Evolutionary conservation across 768 basidiomycete species (phyloP).

Genomic region (Jaapia argillacea): DNA sequence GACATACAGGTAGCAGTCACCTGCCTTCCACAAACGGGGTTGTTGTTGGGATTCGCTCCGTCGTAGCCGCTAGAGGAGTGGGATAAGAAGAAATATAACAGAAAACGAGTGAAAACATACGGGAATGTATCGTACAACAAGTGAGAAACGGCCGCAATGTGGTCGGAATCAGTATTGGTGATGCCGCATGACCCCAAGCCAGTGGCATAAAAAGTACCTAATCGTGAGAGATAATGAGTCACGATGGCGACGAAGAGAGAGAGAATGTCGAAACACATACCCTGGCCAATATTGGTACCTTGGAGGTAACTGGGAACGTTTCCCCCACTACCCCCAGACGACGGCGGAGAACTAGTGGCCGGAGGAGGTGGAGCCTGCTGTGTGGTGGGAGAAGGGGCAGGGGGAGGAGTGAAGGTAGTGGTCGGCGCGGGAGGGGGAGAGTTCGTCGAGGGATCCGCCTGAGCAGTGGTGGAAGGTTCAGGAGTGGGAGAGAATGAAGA

Average conservation of each 20-base stretch:
- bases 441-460: background rate
- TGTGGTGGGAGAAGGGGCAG: conserved; percentile 9
- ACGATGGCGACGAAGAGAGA: conserved; percentile 2
- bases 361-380: conserved; percentile 4
- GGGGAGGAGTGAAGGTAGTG: conserved; percentile 10
- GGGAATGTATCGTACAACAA: conserved; percentile 49
- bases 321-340: conserved; percentile 4
- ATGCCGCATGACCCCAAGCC: conserved; percentile 61
- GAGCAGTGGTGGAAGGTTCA: background rate
- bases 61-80: conserved; percentile 36
- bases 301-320: conserved; percentile 28
- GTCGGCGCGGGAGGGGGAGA: conserved; percentile 3
- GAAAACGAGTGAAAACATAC: conserved; percentile 24
- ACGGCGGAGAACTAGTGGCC: conserved; percentile 5
- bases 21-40: conserved; percentile 57
- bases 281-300: conserved; percentile 43
- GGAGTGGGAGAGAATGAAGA: no score
- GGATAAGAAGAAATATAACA: background rate
- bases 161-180: conserved; percentile 37
- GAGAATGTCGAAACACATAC: conserved; percentile 12
- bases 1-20: conserved; percentile 39
- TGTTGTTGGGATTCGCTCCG: conserved; percentile 57
- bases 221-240: background rate
- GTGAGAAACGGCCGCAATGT: conserved; percentile 50
- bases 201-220: conserved; percentile 46